Percentiles rank a stretch among this genome's conserved stretches.
These are phyloP conservation scores for Aspergillus sp. DNA, from an alignment of 2,329 filamentous ascomycete species.

Conservation along the genomic window DNA sequence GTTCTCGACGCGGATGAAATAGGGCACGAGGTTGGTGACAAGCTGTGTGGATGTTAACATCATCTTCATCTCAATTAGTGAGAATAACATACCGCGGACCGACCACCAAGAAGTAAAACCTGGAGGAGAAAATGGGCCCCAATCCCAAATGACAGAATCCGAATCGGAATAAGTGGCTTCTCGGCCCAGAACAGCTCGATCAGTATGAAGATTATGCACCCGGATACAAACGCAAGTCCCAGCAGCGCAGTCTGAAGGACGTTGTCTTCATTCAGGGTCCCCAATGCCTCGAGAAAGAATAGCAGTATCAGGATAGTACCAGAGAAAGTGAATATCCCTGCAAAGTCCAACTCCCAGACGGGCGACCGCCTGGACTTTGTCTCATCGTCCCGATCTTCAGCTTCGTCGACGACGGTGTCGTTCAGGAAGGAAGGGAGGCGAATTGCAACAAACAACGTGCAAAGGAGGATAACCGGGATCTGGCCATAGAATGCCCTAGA, in stretches of 20 bases:
- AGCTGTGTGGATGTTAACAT: neutral
- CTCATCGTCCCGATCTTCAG: neutral
- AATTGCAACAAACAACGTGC: slow-evolving; percentile 42
- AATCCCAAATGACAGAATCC: slow-evolving; percentile 9
- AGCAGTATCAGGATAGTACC: slow-evolving; percentile 6
- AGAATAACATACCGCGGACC: slow-evolving; percentile 13
- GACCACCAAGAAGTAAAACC: slow-evolving; percentile 10
- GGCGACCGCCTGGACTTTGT: neutral
- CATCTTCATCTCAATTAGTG: too few relatives aligned
- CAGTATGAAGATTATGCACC: slow-evolving; percentile 5
- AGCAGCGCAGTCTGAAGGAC: neutral
- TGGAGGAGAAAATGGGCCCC: slow-evolving; percentile 16
- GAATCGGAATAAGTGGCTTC: slow-evolving; percentile 20
- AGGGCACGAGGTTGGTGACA: slow-evolving; percentile 14
- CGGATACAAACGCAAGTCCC: neutral
- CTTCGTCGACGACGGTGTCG: neutral
- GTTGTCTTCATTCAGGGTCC: neutral
- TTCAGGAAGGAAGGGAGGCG: slow-evolving; percentile 7
- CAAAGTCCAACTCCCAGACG: slow-evolving; percentile 13
- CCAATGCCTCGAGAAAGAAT: slow-evolving; percentile 5
- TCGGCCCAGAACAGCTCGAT: slow-evolving; percentile 18
- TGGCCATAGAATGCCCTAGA: slow-evolving; percentile 58
- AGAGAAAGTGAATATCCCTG: slow-evolving; percentile 11
- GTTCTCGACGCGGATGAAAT: slow-evolving; percentile 19
- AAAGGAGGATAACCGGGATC: slow-evolving; percentile 54